phyloP scores from a whole-genome alignment of 495 filamentous ascomycete genomes.

The Aspergillus sparsus region DNA sequence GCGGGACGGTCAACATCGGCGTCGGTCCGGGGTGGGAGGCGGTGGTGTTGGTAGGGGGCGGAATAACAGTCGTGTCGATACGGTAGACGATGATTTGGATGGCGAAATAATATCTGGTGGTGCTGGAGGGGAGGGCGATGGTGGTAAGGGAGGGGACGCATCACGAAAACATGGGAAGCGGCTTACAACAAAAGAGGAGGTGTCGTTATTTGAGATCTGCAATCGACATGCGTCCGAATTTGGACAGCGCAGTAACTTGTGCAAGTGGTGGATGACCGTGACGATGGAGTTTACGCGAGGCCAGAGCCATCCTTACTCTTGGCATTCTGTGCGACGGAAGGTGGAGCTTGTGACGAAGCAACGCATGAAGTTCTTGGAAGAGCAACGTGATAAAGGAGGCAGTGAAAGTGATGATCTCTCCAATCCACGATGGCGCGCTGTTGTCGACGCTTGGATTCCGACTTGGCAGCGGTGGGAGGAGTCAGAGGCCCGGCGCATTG shows the following conservation, averaged over 20 bases:
- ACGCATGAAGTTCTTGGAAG: constrained; percentile 45
- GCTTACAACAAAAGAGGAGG: constrained; percentile 47
- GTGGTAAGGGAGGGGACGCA: constrained; percentile 12
- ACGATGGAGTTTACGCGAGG: constrained; percentile 42
- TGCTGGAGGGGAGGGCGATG: neutral
- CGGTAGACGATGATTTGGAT: constrained; percentile 9
- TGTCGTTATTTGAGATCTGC: constrained; percentile 47
- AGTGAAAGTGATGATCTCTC: constrained; percentile 34
- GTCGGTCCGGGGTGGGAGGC: neutral
- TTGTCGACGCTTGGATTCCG: constrained; percentile 47
- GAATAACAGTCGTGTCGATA: constrained; percentile 7
- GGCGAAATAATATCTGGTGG: constrained; percentile 2
- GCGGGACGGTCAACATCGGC: neutral
- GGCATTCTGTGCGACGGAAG: constrained; percentile 51
- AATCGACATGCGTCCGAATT: constrained; percentile 42
- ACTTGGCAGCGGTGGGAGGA: constrained; percentile 48
- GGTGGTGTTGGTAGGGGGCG: constrained; percentile 6
- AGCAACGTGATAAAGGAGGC: constrained; percentile 34
- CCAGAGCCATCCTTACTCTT: constrained; percentile 47
- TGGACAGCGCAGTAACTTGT: constrained; percentile 48
- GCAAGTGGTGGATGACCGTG: constrained; percentile 50
- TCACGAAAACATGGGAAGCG: constrained; percentile 44
- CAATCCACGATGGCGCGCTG: constrained; percentile 44
- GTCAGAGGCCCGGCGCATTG: constrained; percentile 41
- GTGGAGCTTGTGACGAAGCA: constrained; percentile 49